Conservation (phyloP, 2,329 filamentous ascomycete genomes). For the Microcera coccophila region DNA sequence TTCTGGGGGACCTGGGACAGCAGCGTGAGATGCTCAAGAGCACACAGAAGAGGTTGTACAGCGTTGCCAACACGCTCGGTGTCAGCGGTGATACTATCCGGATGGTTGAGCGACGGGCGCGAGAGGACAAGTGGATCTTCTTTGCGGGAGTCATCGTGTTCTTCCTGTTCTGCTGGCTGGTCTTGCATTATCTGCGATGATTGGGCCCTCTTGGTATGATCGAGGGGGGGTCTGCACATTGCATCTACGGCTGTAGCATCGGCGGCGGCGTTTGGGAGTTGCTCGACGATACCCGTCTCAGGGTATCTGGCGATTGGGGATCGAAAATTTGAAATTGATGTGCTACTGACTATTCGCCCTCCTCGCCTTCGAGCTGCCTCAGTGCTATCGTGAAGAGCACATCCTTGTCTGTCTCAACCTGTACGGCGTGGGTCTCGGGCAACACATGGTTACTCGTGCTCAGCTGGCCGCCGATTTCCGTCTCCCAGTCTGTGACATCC, state of each 20-base stretch:
- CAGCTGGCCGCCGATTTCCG: conserved; percentile 66
- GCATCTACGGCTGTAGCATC: conserved; percentile 15
- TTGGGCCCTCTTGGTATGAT: neutral
- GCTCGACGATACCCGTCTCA: neutral
- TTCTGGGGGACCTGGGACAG: conserved; percentile 80
- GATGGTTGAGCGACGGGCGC: conserved; percentile 88
- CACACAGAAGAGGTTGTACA: conserved; percentile 87
- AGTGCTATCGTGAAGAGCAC: conserved; percentile 75
- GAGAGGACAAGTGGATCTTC: conserved; percentile 98
- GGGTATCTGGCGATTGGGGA: neutral
- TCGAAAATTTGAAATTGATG: no score
- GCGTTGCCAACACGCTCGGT: conserved; percentile 87
- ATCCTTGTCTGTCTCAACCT: conserved; percentile 58
- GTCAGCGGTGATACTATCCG: conserved; percentile 94
- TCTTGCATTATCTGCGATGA: conserved; percentile 72
- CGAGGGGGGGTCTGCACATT: conserved; percentile 1
- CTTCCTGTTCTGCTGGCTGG: conserved; percentile 86
- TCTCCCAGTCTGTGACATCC: conserved; percentile 83
- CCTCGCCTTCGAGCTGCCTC: conserved; percentile 33
- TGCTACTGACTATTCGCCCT: conserved; percentile 23
- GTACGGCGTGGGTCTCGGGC: conserved; percentile 55
- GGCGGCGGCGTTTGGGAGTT: conserved; percentile 29
- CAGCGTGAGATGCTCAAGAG: conserved; percentile 94
- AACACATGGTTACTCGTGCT: conserved; percentile 79
- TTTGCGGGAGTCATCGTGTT: conserved; percentile 82